phyloP scores from a whole-genome alignment of 2,329 filamentous ascomycete species.

The Plenodomus lindquistii region DNA sequence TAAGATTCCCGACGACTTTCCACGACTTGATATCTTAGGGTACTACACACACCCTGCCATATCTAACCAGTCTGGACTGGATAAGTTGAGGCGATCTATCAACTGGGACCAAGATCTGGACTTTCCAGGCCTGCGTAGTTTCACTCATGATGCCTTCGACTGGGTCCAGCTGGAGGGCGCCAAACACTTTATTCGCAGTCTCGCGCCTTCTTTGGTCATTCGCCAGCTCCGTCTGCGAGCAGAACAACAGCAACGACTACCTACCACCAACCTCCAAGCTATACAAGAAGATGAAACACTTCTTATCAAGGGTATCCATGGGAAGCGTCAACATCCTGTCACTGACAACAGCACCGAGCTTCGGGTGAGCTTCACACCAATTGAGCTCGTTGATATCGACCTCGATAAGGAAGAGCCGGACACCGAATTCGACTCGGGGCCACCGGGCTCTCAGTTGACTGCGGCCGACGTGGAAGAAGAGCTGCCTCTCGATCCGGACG shows the following conservation, averaged over 20 bases:
- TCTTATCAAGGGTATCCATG: slow-evolving; percentile 69
- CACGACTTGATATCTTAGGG: slow-evolving; percentile 74
- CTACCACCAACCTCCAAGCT: slow-evolving; percentile 39
- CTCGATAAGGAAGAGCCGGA: slow-evolving; percentile 74
- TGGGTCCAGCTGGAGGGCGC: slow-evolving; percentile 81
- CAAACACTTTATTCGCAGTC: slow-evolving; percentile 78
- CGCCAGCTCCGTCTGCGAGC: slow-evolving; percentile 56
- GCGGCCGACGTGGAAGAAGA: slow-evolving; percentile 42
- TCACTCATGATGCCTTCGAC: slow-evolving; percentile 79
- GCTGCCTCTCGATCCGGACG: slow-evolving; percentile 30
- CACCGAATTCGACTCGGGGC: slow-evolving; percentile 57
- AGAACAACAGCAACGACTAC: slow-evolving; percentile 18
- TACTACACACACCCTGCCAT: slow-evolving; percentile 90
- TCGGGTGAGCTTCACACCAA: slow-evolving; percentile 76
- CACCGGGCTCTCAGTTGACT: slow-evolving; percentile 18
- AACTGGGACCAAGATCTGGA: slow-evolving; percentile 68
- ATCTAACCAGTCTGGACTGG: slow-evolving; percentile 63
- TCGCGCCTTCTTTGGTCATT: slow-evolving; percentile 76
- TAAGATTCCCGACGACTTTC: slow-evolving; percentile 78
- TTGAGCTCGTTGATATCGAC: slow-evolving; percentile 76
- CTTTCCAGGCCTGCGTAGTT: slow-evolving; percentile 68
- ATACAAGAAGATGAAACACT: slow-evolving; percentile 54
- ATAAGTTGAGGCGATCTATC: slow-evolving; percentile 58
- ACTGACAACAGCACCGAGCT: slow-evolving; percentile 78
- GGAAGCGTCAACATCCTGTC: slow-evolving; percentile 68